Percentiles rank a stretch among this genome's conserved stretches.
phyloP scores from a whole-genome alignment of 228 moss, liverwort and hornwort genomes.

The Sphagnum magellanicum region DNA sequence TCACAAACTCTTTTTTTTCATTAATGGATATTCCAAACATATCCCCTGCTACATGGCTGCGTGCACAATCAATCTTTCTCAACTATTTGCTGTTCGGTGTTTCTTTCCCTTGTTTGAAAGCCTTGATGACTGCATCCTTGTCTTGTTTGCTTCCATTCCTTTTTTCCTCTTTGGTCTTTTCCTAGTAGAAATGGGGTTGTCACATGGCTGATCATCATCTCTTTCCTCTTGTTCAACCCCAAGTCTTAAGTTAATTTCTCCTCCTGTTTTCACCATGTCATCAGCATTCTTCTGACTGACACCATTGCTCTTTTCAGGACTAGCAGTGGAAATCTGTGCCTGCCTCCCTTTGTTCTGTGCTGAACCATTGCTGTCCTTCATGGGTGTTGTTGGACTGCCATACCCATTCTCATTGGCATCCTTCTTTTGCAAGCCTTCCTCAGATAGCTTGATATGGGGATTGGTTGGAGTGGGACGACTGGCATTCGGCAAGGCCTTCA shows the following conservation, averaged over 20 bases:
- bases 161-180: conserved; percentile 6
- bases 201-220: not conserved
- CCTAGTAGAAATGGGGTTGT: not conserved
- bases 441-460: not conserved
- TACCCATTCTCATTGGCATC: not conserved
- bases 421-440: conserved; percentile 5
- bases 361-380: not conserved
- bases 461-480: too few species aligned
- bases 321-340: not conserved
- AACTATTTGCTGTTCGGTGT: conserved; percentile 1
- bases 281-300: conserved; percentile 10
- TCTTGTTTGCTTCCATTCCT: not conserved
- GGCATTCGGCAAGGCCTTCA: conserved; percentile 2
- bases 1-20: too few species aligned
- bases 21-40: too few species aligned
- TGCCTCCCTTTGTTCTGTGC: not conserved
- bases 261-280: conserved; percentile 16
- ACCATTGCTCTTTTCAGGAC: not conserved
- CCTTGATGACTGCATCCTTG: conserved; percentile 6
- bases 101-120: conserved; percentile 3
- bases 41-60: too few species aligned
- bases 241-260: conserved; percentile 3
- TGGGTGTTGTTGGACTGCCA: not conserved
- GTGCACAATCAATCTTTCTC: not conserved
- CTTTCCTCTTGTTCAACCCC: not conserved